Evolutionary conservation across 352 stramenopile genomes (phyloP), one percentile per base, ranked within the genome.

Genomic region (Phytophthora fragariae): DNA sequence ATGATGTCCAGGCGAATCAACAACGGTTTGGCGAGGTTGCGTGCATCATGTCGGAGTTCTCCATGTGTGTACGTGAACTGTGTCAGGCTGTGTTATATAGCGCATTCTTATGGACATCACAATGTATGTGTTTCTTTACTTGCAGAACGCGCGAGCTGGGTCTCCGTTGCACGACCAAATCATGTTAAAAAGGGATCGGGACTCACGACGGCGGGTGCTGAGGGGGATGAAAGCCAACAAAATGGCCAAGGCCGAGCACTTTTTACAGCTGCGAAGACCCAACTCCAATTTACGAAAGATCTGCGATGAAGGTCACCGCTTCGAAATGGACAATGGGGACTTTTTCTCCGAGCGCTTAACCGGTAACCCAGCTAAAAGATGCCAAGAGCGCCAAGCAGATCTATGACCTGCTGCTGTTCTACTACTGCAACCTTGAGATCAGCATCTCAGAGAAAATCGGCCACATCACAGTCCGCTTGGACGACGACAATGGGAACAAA

Each of bases 351-450:
- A 84, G 53, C 75, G 77, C 8, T 89, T 88, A 55, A 77, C 75
- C n/a, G 21, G 56, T 89, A 1, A 62, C 85, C 9, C 82, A 85
- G 62, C 83, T 89, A 24, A 77, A 83, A 33, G 73, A 72, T 44
- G 65, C 69, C 12, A 49, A 71, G 5, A 80, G 68, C 7, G 80
- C 88, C 11, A 76, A 73, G 37, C 78, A 88, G 37, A 79, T 90
- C 44, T 86, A 82, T 50, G 84, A 91, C n/a, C 58, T 82, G 5
- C 68, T 86, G 33, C 57, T 77, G 14, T 90, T 86, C 37, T 89
- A 86, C 59, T 85, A 79, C 35, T 72, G 69, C 68, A 91, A 89
- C 60, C 63, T 91, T 5, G 84, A 91, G 68, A 88, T 90, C 73
- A 85, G 71, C 55, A 85, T 90, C 58, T 86, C 84, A 11, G 84